phyloP scores from a whole-genome alignment of 2,329 filamentous ascomycete genomes.

The Cercospora zeina region DNA sequence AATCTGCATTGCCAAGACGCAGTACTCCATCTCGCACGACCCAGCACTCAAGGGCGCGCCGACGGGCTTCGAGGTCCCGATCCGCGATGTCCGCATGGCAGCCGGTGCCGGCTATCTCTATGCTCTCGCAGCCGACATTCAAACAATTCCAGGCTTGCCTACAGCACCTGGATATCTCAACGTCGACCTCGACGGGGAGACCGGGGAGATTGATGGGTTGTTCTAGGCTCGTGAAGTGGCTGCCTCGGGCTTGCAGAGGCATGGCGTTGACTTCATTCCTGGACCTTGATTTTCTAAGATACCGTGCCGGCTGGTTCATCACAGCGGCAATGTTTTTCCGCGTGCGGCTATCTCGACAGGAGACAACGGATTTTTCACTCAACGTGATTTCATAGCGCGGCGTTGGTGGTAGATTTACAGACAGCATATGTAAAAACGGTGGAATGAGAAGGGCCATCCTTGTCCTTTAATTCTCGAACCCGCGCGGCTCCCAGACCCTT shows the following conservation, averaged over 20 bases:
- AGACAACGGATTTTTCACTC: slow-evolving; percentile 24
- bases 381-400: slow-evolving; percentile 30
- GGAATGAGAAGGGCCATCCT: neutral
- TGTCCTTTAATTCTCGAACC: neutral
- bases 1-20: slow-evolving; percentile 97
- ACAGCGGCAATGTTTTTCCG: slow-evolving; percentile 22
- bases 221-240: slow-evolving; percentile 61
- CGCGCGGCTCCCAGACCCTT: neutral
- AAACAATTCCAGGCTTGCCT: slow-evolving; percentile 93
- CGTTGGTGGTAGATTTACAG: slow-evolving; percentile 23
- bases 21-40: slow-evolving; percentile 94
- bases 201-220: slow-evolving; percentile 64
- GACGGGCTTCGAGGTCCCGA: slow-evolving; percentile 89
- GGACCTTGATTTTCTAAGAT: slow-evolving; percentile 6
- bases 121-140: slow-evolving; percentile 92
- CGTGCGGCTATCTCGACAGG: slow-evolving; percentile 7
- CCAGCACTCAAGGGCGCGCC: slow-evolving; percentile 92
- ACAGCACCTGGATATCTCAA: slow-evolving; percentile 95
- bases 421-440: slow-evolving; percentile 1
- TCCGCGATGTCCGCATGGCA: slow-evolving; percentile 89
- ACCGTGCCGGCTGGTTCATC: slow-evolving; percentile 27
- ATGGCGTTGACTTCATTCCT: neutral
- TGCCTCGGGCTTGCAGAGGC: neutral
- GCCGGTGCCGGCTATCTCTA: slow-evolving; percentile 94
- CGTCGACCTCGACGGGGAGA: slow-evolving; percentile 67